phyloP scores from a whole-genome alignment of 495 filamentous ascomycete genomes.

The Lasiosphaeria hispida region DNA sequence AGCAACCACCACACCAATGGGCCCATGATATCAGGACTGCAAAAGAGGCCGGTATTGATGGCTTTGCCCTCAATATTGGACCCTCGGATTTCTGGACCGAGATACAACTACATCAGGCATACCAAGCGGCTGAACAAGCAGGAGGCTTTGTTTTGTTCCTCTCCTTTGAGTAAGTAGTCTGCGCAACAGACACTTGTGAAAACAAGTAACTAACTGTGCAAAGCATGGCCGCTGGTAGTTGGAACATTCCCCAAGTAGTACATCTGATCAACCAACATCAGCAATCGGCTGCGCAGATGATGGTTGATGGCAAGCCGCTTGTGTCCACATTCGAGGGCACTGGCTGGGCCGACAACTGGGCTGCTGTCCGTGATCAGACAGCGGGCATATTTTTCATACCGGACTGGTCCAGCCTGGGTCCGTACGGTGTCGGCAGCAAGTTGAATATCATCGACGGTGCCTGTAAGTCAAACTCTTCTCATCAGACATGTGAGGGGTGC shows the following conservation, averaged over 20 bases:
- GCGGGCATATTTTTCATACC: conserved; percentile 60
- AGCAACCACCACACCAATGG: conserved; percentile 52
- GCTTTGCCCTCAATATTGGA: conserved; percentile 69
- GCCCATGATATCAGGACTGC: conserved; percentile 58
- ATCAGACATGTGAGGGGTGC: neutral
- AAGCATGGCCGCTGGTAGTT: conserved; percentile 49
- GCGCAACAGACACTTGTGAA: no score
- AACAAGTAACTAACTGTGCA: no score
- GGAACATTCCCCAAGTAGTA: conserved; percentile 55
- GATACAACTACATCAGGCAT: conserved; percentile 52
- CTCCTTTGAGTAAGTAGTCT: conserved; percentile 57
- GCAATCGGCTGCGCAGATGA: conserved; percentile 49
- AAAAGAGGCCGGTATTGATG: conserved; percentile 63
- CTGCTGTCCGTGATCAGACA: conserved; percentile 48
- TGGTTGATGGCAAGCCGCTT: conserved; percentile 55
- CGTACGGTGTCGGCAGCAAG: conserved; percentile 44
- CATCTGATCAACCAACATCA: conserved; percentile 58
- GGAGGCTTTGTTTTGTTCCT: conserved; percentile 60
- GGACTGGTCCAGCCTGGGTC: conserved; percentile 60
- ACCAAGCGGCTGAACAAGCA: conserved; percentile 51
- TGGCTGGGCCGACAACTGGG: conserved; percentile 56
- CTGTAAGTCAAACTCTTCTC: conserved; percentile 36
- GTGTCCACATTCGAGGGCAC: conserved; percentile 74
- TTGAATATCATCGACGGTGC: conserved; percentile 57
- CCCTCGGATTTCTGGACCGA: conserved; percentile 50